Conservation (phyloP, 2,329 filamentous ascomycete species). For the Penicillium sp. region DNA sequence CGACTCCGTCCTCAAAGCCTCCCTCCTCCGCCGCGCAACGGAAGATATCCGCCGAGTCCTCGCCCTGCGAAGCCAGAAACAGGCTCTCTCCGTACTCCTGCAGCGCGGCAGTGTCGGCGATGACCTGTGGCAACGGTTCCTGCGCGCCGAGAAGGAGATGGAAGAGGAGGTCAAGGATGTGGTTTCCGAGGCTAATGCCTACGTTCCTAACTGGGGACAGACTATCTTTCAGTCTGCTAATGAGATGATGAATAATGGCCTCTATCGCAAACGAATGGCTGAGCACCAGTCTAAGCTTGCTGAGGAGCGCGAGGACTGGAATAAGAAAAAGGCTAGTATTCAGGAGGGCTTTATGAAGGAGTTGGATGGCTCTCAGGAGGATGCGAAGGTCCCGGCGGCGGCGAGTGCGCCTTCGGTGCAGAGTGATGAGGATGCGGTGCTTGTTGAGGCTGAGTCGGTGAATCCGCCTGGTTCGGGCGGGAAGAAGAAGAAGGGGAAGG, state of each 20-base stretch:
- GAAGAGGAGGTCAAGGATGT: conserved; percentile 94
- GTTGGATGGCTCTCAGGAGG: conserved; percentile 48
- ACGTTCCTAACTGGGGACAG: conserved; percentile 83
- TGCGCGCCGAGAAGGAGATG: conserved; percentile 92
- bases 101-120: conserved; percentile 92
- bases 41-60: conserved; percentile 93
- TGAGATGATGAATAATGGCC: conserved; percentile 83
- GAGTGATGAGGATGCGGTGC: conserved; percentile 69
- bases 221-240: conserved; percentile 96
- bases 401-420: conserved; percentile 32
- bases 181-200: conserved; percentile 88
- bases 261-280: conserved; percentile 68
- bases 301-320: conserved; percentile 88
- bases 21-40: conserved; percentile 79
- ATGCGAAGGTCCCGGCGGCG: conserved; percentile 20
- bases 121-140: conserved; percentile 89
- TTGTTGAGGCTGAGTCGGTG: conserved; percentile 60
- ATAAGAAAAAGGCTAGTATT: conserved; percentile 70
- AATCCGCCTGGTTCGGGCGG: conserved; percentile 18
- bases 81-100: conserved; percentile 74
- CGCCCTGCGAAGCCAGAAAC: conserved; percentile 81
- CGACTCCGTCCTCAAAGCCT: conserved; percentile 79
- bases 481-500: conserved; percentile 46
- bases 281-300: conserved; percentile 68
- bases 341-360: conserved; percentile 78